phyloP scores from a whole-genome alignment of 441 rosid species.

The Monsonia emarginata region DNA sequence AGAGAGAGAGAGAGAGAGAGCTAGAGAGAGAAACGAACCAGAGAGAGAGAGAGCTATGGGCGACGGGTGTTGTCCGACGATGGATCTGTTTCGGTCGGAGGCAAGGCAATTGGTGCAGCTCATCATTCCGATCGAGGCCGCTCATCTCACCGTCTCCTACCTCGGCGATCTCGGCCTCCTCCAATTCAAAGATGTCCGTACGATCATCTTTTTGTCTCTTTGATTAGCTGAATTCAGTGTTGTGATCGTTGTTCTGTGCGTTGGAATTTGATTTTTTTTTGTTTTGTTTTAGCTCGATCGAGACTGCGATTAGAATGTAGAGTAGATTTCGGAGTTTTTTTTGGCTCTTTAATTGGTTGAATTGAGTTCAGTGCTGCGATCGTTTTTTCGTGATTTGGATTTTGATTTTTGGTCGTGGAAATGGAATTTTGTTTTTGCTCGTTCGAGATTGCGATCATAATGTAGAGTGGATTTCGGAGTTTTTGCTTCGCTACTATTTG shows the following conservation, averaged over 20 bases:
- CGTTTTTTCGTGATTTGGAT: background rate
- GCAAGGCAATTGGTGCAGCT: constrained; percentile 27
- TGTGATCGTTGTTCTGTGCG: background rate
- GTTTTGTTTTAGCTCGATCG: too few species aligned
- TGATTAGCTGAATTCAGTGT: background rate
- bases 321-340: background rate
- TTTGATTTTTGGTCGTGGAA: background rate
- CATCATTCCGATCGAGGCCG: constrained; percentile 24
- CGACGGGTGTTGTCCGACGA: constrained; percentile 18
- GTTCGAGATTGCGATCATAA: background rate
- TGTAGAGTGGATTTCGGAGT: background rate
- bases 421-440: background rate
- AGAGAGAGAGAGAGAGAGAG: too few species aligned
- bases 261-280: background rate
- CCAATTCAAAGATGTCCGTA: constrained; percentile 24
- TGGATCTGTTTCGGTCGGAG: constrained; percentile 29
- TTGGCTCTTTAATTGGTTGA: too few species aligned
- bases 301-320: background rate
- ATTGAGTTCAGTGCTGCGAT: too few species aligned
- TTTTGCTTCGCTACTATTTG: background rate
- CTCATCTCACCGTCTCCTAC: constrained; percentile 20
- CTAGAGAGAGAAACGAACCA: background rate
- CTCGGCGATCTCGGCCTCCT: constrained; percentile 25
- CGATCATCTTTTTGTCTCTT: background rate
- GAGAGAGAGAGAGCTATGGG: constrained; percentile 3